Conservation (phyloP, 2,329 filamentous ascomycete species). For the Bipolaris gigantea region DNA sequence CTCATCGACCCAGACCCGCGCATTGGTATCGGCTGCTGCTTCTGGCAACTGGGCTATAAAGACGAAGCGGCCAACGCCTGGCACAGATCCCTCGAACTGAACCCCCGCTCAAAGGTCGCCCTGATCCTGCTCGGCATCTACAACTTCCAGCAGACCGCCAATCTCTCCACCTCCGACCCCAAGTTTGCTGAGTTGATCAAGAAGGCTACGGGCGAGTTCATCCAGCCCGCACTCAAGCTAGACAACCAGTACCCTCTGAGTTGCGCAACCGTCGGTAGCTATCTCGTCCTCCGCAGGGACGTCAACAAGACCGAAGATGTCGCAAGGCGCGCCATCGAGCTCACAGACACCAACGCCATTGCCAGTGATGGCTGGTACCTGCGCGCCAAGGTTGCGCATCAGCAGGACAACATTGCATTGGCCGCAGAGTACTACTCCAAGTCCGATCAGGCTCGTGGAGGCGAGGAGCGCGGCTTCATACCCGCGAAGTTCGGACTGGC, state of each 20-base stretch:
- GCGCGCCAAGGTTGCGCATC: conserved; percentile 87
- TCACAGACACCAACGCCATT: conserved; percentile 93
- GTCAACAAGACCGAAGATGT: conserved; percentile 81
- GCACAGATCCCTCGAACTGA: conserved; percentile 82
- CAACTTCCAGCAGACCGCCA: conserved; percentile 83
- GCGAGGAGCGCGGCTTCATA: conserved; percentile 84
- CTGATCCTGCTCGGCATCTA: conserved; percentile 89
- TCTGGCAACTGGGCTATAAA: conserved; percentile 95
- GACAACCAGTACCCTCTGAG: conserved; percentile 90
- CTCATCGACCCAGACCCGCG: conserved; percentile 91
- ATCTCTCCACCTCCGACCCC: conserved; percentile 78
- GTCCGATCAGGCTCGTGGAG: conserved; percentile 88
- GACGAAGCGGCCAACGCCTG: conserved; percentile 89
- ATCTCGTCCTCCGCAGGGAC: conserved; percentile 82
- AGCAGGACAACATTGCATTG: conserved; percentile 70
- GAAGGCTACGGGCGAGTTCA: conserved; percentile 92
- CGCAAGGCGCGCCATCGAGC: conserved; percentile 89
- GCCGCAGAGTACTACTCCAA: conserved; percentile 86
- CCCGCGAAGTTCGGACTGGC: conserved; percentile 94
- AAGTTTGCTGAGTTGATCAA: conserved; percentile 85
- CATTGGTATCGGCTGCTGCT: conserved; percentile 93
- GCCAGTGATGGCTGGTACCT: conserved; percentile 98
- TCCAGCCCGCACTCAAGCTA: conserved; percentile 88
- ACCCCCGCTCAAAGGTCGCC: conserved; percentile 82
- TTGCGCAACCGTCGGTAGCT: conserved; percentile 85